phyloP scores from a whole-genome alignment of 306 rosid species.

The Carpinus fangiana region DNA sequence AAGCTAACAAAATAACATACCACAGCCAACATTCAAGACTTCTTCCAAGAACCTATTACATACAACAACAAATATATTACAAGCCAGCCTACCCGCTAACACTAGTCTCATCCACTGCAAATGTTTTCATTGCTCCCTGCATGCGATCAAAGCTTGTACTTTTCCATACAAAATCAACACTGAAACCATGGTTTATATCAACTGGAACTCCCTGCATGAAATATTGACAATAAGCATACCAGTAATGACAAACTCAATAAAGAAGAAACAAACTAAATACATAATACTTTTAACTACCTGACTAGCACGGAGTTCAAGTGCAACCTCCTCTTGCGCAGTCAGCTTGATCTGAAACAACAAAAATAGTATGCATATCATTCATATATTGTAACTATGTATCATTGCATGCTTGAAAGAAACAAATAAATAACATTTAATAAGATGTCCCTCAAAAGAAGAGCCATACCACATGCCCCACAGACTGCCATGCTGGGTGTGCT shows the following conservation, averaged over 20 bases:
- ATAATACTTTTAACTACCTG: constrained; percentile 56
- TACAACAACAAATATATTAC: constrained; percentile 1
- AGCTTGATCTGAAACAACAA: constrained; percentile 72
- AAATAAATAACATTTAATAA: neutral
- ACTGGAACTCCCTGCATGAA: constrained; percentile 92
- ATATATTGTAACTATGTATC: neutral
- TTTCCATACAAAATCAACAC: constrained; percentile 99
- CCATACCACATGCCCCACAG: constrained; percentile 98
- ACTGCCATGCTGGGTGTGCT: constrained; percentile 99
- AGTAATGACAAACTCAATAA: constrained; percentile 6
- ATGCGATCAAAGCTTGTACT: constrained; percentile 99
- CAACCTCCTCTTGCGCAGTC: constrained; percentile 98
- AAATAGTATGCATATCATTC: neutral
- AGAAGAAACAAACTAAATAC: constrained; percentile 7
- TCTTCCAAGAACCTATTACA: neutral
- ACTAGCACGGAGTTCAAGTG: constrained; percentile 94
- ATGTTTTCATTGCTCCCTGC: constrained; percentile 99
- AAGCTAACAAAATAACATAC: neutral
- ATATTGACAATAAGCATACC: constrained; percentile 25
- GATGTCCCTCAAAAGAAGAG: constrained; percentile 1
- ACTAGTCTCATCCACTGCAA: constrained; percentile 99
- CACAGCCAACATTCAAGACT: neutral
- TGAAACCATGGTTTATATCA: constrained; percentile 93
- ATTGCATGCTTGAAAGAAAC: neutral
- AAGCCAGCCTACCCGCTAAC: constrained; percentile 84